These are phyloP conservation scores for Lodderomyces oxycetoniae DNA, from an alignment of 1,139 yeast genomes.

Conservation along the genomic window DNA sequence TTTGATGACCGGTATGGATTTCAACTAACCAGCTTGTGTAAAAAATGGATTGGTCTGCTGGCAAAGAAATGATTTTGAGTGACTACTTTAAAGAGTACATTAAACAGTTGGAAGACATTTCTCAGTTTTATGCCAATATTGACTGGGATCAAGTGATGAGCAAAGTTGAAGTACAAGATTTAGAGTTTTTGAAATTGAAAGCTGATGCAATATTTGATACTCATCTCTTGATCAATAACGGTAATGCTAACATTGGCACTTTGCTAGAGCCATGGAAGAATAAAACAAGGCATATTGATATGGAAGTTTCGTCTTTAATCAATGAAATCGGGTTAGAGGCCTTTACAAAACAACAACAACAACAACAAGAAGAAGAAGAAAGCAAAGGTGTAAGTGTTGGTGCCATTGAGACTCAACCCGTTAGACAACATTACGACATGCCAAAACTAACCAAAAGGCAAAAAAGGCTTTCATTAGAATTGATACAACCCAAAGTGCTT, in stretches of 20 bases:
- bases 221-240: conserved; percentile 5
- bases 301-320: neutral
- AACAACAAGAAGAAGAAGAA: no score
- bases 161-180: conserved; percentile 16
- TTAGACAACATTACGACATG: conserved; percentile 4
- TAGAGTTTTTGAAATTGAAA: conserved; percentile 19
- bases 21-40: no score
- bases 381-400: no score
- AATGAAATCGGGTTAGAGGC: neutral
- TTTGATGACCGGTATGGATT: no score
- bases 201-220: conserved; percentile 23
- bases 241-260: no score
- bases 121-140: conserved; percentile 17
- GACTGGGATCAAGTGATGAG: conserved; percentile 18
- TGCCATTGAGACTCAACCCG: conserved; percentile 8
- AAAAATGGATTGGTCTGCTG: neutral
- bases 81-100: conserved; percentile 15
- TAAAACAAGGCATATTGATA: no score
- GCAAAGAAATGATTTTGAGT: conserved; percentile 11
- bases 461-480: conserved; percentile 30
- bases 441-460: conserved; percentile 21
- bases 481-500: conserved; percentile 21
- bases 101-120: conserved; percentile 11
- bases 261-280: no score
- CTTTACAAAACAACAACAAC: no score